phyloP scores from a whole-genome alignment of 352 stramenopile species.

The Globisporangium camurandrum region DNA sequence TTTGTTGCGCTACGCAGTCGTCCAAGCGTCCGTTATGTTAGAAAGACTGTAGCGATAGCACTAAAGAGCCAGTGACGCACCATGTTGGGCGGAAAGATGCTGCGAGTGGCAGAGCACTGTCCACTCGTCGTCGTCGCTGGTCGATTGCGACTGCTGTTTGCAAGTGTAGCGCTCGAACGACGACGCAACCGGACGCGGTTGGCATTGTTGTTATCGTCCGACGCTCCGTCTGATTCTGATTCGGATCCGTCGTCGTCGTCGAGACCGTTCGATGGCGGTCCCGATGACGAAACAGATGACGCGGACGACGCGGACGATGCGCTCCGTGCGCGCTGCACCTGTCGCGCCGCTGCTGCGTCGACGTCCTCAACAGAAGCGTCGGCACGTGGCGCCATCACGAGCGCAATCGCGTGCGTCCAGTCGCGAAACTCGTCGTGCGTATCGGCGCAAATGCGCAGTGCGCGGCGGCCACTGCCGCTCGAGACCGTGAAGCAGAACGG shows the following conservation, averaged over 20 bases:
- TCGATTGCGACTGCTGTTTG: too few species aligned
- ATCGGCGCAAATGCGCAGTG: slow-evolving; percentile 59
- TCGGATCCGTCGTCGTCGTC: slow-evolving; percentile 6
- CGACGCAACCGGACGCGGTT: not conserved
- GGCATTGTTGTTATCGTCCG: not conserved
- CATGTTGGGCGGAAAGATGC: slow-evolving; percentile 12
- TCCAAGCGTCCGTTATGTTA: not conserved
- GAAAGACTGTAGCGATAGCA: not conserved
- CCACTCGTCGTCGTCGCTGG: too few species aligned
- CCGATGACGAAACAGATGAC: slow-evolving; percentile 9
- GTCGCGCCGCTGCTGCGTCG: slow-evolving; percentile 3
- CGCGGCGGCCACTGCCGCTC: slow-evolving; percentile 20
- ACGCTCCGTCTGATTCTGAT: too few species aligned
- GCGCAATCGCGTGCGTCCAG: slow-evolving; percentile 68
- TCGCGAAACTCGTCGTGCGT: slow-evolving; percentile 62
- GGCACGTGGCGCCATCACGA: slow-evolving; percentile 43
- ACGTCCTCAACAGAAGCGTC: too few species aligned
- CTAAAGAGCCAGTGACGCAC: not conserved
- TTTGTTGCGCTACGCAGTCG: slow-evolving; percentile 6
- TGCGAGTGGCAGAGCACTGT: too few species aligned
- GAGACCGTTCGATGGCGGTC: slow-evolving; percentile 7
- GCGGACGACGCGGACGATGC: slow-evolving; percentile 3
- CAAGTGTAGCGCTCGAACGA: too few species aligned
- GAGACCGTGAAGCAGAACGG: slow-evolving; percentile 75
- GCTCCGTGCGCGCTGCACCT: not conserved